phyloP scores from a whole-genome alignment of 352 stramenopile genomes.

The Phytophthora fragariaefolia region DNA sequence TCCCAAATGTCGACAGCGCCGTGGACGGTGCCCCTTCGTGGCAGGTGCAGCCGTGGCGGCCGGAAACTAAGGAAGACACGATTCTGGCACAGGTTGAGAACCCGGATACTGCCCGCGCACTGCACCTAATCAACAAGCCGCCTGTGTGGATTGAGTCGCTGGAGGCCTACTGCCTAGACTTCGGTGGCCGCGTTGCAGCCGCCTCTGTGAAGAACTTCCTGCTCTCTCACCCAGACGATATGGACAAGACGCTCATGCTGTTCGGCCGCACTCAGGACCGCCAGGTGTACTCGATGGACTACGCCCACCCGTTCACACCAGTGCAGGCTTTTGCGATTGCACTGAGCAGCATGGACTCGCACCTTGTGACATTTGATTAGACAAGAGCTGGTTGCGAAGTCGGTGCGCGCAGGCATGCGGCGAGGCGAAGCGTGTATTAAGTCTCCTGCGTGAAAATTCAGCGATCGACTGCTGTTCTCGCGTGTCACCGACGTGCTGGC shows the following conservation, averaged over 20 bases:
- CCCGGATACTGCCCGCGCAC: slow-evolving; percentile 60
- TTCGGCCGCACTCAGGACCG: slow-evolving; percentile 87
- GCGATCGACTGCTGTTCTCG: slow-evolving; percentile 30
- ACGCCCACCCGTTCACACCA: slow-evolving; percentile 82
- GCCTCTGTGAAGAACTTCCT: slow-evolving; percentile 92
- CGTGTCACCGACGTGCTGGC: slow-evolving; percentile 23
- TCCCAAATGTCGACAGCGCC: slow-evolving; percentile 51
- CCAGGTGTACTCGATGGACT: slow-evolving; percentile 92
- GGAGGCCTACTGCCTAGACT: slow-evolving; percentile 87
- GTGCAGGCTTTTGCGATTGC: slow-evolving; percentile 89
- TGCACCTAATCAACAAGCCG: slow-evolving; percentile 88
- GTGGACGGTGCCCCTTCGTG: slow-evolving; percentile 55
- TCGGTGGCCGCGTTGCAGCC: slow-evolving; percentile 73
- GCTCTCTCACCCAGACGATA: slow-evolving; percentile 82
- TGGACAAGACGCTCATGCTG: slow-evolving; percentile 89
- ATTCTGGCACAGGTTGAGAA: slow-evolving; percentile 80
- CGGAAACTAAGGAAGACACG: slow-evolving; percentile 77
- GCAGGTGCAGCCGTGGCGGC: slow-evolving; percentile 60
- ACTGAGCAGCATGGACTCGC: slow-evolving; percentile 89
- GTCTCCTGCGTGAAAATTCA: slow-evolving; percentile 33
- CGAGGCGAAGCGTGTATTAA: slow-evolving; percentile 46
- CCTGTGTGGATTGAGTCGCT: slow-evolving; percentile 90
- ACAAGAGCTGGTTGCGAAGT: slow-evolving; percentile 16
- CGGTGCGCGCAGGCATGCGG: slow-evolving; percentile 22
- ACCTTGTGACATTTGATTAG: slow-evolving; percentile 89